A percentile compares a stretch with the other conserved stretches of the same genome.
phyloP scores from a whole-genome alignment of 2,329 filamentous ascomycete genomes.

The Pyricularia sp. region DNA sequence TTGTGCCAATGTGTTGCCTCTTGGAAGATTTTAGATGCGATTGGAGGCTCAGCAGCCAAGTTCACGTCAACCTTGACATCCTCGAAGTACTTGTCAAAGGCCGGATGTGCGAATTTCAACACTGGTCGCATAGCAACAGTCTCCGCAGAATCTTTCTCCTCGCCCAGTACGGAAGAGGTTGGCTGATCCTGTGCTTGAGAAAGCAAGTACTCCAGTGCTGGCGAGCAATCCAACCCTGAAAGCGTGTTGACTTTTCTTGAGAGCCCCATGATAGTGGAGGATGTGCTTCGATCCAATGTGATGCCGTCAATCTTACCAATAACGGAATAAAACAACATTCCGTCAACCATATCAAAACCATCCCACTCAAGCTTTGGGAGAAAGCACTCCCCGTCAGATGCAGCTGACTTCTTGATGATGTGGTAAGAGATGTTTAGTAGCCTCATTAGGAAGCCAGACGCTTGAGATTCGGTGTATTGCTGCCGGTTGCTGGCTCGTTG shows the following conservation, averaged over 20 bases:
- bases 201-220: background rate
- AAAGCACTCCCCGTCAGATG: constrained; percentile 1
- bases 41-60: constrained; percentile 12
- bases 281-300: background rate
- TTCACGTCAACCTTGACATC: constrained; percentile 27
- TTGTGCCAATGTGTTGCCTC: constrained; percentile 56
- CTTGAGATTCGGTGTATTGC: background rate
- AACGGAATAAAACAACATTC: constrained; percentile 10
- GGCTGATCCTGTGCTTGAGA: background rate
- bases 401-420: constrained; percentile 4
- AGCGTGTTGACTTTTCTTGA: background rate
- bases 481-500: constrained; percentile 12
- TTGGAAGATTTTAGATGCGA: constrained; percentile 27
- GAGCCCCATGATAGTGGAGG: background rate
- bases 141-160: background rate
- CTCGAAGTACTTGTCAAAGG: constrained; percentile 35
- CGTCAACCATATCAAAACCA: constrained; percentile 16
- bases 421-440: background rate
- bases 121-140: constrained; percentile 15
- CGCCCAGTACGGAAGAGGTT: background rate
- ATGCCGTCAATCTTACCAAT: background rate
- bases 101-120: constrained; percentile 36
- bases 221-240: background rate
- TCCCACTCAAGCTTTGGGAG: constrained; percentile 12
- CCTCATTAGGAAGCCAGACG: background rate